Percentiles rank a stretch among this genome's conserved stretches.
Evolutionary conservation across 768 basidiomycete genomes (phyloP).

Genomic region (Dacryopinax primogenitus): DNA sequence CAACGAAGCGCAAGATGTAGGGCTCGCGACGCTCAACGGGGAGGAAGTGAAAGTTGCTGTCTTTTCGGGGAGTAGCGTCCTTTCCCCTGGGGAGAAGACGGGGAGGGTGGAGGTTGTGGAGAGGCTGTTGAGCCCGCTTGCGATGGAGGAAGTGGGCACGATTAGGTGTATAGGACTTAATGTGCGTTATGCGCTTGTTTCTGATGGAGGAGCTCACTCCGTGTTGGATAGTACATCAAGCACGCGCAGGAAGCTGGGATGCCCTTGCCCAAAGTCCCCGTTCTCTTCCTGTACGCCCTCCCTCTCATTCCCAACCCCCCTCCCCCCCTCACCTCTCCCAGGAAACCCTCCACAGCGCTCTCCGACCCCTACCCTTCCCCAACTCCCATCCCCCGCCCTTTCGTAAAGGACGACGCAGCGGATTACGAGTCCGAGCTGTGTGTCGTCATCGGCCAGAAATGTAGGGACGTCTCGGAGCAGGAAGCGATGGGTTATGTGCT

Average conservation of each 20-base stretch:
- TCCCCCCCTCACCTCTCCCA: not conserved
- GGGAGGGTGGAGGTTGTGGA: slow-evolving; percentile 20
- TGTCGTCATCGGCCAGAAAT: slow-evolving; percentile 70
- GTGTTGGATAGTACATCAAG: slow-evolving; percentile 21
- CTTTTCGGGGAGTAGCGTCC: slow-evolving; percentile 21
- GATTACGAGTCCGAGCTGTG: slow-evolving; percentile 76
- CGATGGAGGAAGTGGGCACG: slow-evolving; percentile 24
- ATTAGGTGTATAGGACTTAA: slow-evolving; percentile 29
- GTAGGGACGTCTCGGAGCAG: slow-evolving; percentile 65
- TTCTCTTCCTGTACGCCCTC: slow-evolving; percentile 23
- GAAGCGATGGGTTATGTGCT: slow-evolving; percentile 79
- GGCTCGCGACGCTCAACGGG: slow-evolving; percentile 22
- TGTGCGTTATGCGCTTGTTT: slow-evolving; percentile 16
- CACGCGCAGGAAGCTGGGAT: slow-evolving; percentile 25
- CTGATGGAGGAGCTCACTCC: not conserved
- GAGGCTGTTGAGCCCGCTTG: slow-evolving; percentile 23
- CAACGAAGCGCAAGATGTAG: slow-evolving; percentile 23
- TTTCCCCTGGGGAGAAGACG: slow-evolving; percentile 23
- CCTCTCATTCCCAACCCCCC: not conserved
- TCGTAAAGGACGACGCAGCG: slow-evolving; percentile 51
- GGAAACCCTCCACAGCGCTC: slow-evolving; percentile 26
- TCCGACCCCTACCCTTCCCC: slow-evolving; percentile 28
- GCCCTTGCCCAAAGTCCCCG: slow-evolving; percentile 23
- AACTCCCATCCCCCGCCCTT: slow-evolving; percentile 50
- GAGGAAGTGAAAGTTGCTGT: slow-evolving; percentile 23